Conservation (phyloP, 306 rosid species). For the Lathyrus oleraceus region DNA sequence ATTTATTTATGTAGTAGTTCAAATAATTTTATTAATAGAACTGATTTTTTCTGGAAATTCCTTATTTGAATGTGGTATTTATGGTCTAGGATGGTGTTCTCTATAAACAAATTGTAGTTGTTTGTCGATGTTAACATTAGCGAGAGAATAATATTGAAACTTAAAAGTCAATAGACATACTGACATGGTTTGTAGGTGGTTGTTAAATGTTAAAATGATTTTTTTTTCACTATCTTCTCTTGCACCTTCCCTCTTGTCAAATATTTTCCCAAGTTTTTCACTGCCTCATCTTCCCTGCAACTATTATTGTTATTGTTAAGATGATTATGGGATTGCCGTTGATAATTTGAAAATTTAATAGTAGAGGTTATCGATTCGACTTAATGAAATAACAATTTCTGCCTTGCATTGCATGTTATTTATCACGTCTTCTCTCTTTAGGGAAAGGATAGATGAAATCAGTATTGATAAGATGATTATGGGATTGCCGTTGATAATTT, state of each 20-base stretch:
- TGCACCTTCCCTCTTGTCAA: neutral
- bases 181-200: neutral
- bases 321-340: slow-evolving; percentile 7
- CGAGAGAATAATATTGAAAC: neutral
- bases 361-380: neutral
- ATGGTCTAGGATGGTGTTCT: slow-evolving; percentile 22
- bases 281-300: neutral
- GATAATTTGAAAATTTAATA: slow-evolving; percentile 17
- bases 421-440: slow-evolving; percentile 10
- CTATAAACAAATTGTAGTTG: neutral
- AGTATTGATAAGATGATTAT: neutral
- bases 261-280: slow-evolving; percentile 6
- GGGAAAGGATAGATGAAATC: slow-evolving; percentile 1
- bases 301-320: neutral
- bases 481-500: slow-evolving; percentile 23
- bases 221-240: slow-evolving; percentile 7
- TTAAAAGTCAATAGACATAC: neutral
- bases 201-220: neutral
- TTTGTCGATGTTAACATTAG: neutral
- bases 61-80: slow-evolving; percentile 18
- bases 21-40: neutral
- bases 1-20: neutral
- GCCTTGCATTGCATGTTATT: neutral
- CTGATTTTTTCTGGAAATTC: slow-evolving; percentile 5
- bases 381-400: slow-evolving; percentile 4